phyloP scores from a whole-genome alignment of 83 land plant species.

The Picea engelmannii region DNA sequence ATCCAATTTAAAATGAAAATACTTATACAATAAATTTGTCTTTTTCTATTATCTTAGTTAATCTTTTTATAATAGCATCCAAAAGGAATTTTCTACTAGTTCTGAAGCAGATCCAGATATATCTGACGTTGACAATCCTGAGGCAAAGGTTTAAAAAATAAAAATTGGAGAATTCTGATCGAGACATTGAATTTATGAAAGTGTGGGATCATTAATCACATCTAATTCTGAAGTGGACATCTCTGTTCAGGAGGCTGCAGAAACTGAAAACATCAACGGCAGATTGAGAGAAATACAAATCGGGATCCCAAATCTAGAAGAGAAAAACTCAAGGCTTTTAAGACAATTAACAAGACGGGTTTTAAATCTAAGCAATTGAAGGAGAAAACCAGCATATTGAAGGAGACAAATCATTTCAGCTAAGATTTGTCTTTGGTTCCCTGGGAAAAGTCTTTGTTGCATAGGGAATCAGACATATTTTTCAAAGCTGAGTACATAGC shows the following conservation, averaged over 20 bases:
- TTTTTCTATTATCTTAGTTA: too few relatives aligned
- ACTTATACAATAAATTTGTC: too few relatives aligned
- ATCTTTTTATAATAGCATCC: too few relatives aligned
- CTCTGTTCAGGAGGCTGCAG: conserved; percentile 9
- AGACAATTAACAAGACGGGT: not conserved
- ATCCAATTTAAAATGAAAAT: too few relatives aligned
- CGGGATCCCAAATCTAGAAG: not conserved
- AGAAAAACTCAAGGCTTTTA: not conserved
- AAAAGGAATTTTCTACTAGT: too few relatives aligned
- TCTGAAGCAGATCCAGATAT: conserved; percentile 4
- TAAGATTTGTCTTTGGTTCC: not conserved
- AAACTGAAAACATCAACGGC: conserved; percentile 20
- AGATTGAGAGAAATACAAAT: not conserved
- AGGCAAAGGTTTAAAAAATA: not conserved
- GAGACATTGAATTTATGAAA: not conserved
- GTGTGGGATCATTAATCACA: not conserved
- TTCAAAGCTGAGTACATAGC: conserved; percentile 1
- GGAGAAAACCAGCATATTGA: not conserved
- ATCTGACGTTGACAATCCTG: conserved; percentile 8
- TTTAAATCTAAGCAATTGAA: not conserved
- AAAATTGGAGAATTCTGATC: not conserved
- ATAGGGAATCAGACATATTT: not conserved
- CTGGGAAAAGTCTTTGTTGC: not conserved
- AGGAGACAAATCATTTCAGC: not conserved
- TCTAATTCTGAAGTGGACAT: not conserved